Percentiles rank a stretch among this genome's conserved stretches.
These are phyloP conservation scores for Byssothecium circinans DNA, from an alignment of 2,329 filamentous ascomycete genomes.

Conservation along the genomic window DNA sequence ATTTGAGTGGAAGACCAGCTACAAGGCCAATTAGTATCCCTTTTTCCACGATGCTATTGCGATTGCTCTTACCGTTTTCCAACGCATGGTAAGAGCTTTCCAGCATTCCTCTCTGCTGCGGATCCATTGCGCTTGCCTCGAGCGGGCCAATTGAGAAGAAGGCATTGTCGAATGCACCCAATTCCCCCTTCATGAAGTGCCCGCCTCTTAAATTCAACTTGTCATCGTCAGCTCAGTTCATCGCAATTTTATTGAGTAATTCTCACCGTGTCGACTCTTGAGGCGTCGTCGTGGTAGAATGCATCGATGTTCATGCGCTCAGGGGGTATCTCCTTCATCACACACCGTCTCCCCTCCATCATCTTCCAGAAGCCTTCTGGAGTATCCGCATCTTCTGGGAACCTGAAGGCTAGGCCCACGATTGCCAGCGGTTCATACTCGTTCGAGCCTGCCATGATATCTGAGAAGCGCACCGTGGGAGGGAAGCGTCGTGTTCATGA, in stretches of 20 bases:
- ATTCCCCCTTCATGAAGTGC: constrained; percentile 24
- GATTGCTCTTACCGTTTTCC: constrained; percentile 30
- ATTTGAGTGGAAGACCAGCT: constrained; percentile 26
- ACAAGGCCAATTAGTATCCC: constrained; percentile 16
- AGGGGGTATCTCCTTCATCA: constrained; percentile 7
- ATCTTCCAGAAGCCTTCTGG: constrained; percentile 13
- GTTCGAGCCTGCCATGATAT: not conserved
- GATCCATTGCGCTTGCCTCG: constrained; percentile 26
- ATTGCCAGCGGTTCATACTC: constrained; percentile 15
- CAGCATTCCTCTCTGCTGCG: constrained; percentile 23
- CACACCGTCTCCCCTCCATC: constrained; percentile 5
- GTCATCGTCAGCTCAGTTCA: not conserved
- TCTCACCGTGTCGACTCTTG: not conserved
- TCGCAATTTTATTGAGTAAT: not conserved
- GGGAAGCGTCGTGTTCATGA: not conserved
- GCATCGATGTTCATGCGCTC: constrained; percentile 12
- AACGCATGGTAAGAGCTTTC: constrained; percentile 39
- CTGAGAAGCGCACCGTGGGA: not conserved
- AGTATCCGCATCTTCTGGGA: constrained; percentile 6
- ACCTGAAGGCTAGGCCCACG: constrained; percentile 11
- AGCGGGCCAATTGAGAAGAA: constrained; percentile 21
- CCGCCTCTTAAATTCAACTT: constrained; percentile 6
- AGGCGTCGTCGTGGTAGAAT: constrained; percentile 3
- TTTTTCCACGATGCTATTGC: not conserved
- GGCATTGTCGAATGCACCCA: constrained; percentile 33